Evolutionary conservation across 2,329 filamentous ascomycete genomes (phyloP).

Genomic region (Fusarium guadeloupense): DNA sequence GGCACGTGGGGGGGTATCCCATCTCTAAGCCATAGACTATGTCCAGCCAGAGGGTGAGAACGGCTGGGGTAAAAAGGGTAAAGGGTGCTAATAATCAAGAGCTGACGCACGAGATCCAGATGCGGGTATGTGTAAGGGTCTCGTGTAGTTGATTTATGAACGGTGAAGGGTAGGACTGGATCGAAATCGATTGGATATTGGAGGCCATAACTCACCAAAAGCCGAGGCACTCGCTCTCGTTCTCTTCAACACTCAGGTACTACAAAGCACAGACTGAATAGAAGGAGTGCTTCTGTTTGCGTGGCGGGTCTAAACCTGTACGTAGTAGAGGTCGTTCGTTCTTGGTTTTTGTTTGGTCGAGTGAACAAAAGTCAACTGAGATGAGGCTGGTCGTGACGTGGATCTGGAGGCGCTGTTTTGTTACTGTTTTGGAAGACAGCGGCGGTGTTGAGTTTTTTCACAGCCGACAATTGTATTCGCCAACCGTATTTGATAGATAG

Average conservation of each 20-base stretch:
- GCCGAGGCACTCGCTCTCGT: constrained; percentile 32
- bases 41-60: constrained; percentile 14
- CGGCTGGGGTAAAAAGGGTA: background rate
- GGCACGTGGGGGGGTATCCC: constrained; percentile 40
- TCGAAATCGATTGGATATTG: constrained; percentile 21
- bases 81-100: background rate
- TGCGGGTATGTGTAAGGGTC: constrained; percentile 18
- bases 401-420: constrained; percentile 10
- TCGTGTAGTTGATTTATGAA: constrained; percentile 27
- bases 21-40: constrained; percentile 17
- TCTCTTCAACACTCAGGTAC: background rate
- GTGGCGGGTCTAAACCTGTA: constrained; percentile 3
- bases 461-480: background rate
- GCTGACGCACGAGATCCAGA: constrained; percentile 17
- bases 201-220: constrained; percentile 30
- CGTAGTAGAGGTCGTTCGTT: constrained; percentile 1
- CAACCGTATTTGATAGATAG: background rate
- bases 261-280: constrained; percentile 21
- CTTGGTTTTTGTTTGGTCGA: constrained; percentile 2
- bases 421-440: constrained; percentile 13
- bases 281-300: background rate
- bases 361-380: constrained; percentile 18
- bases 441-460: background rate
- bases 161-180: constrained; percentile 11
- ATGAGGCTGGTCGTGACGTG: constrained; percentile 34